A percentile compares a stretch with the other conserved stretches of the same genome.
phyloP scores from a whole-genome alignment of 2,329 filamentous ascomycete species.

The Chaetomium globosum region DNA sequence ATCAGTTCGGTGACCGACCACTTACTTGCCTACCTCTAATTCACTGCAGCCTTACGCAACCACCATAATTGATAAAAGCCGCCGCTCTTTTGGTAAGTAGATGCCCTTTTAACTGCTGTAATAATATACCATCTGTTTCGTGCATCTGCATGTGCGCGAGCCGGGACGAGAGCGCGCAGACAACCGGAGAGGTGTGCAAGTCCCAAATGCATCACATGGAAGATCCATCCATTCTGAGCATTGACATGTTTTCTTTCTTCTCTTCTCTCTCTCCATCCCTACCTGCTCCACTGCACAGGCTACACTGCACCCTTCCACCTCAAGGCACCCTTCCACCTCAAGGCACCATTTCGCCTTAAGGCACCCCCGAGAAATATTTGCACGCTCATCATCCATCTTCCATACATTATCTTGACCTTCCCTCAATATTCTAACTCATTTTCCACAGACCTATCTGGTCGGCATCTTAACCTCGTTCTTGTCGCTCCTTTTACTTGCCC shows the following conservation, averaged over 20 bases:
- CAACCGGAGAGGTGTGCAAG: background rate
- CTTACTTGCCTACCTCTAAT: background rate
- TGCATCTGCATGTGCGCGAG: background rate
- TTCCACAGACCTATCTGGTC: conserved; percentile 4
- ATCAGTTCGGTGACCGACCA: background rate
- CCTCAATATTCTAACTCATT: background rate
- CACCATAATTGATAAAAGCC: background rate
- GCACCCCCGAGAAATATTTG: too few relatives aligned
- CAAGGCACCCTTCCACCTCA: background rate
- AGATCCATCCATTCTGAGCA: background rate
- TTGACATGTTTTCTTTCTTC: background rate
- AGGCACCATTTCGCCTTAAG: background rate
- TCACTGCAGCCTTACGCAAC: conserved; percentile 6
- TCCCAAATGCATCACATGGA: background rate
- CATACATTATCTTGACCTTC: background rate
- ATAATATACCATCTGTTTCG: background rate
- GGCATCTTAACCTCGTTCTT: background rate
- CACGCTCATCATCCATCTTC: background rate
- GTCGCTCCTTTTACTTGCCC: background rate
- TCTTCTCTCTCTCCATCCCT: too few relatives aligned
- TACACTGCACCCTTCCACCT: too few relatives aligned
- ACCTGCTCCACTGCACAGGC: background rate
- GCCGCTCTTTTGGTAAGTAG: conserved; percentile 11
- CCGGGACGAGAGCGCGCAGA: background rate
- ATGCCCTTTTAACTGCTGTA: background rate